A percentile compares a stretch with the other conserved stretches of the same genome.
Conservation (phyloP, 2,329 filamentous ascomycete species). For the Xylaria sp. region DNA sequence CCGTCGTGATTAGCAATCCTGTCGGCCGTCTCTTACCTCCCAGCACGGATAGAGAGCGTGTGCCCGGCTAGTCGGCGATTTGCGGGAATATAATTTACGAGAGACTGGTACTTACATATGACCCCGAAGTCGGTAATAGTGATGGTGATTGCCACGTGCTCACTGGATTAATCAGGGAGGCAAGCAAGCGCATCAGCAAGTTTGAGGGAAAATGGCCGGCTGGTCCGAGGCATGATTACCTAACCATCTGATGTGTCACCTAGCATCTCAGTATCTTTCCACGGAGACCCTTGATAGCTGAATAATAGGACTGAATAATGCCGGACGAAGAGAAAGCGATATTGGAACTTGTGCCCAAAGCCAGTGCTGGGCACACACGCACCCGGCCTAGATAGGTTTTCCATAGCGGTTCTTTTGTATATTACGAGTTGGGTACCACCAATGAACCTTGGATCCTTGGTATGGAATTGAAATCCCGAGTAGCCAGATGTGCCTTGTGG, state of each 20-base stretch:
- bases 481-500: constrained; percentile 1
- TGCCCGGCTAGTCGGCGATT: constrained; percentile 15
- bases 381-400: not conserved
- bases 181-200: not conserved
- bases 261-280: constrained; percentile 6
- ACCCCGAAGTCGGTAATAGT: constrained; percentile 2
- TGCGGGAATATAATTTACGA: constrained; percentile 14
- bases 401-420: not conserved
- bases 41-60: not conserved
- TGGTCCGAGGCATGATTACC: constrained; percentile 21
- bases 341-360: constrained; percentile 11
- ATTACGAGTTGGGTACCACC: constrained; percentile 3
- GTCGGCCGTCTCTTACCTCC: constrained; percentile 20
- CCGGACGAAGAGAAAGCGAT: not conserved
- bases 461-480: constrained; percentile 26
- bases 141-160: constrained; percentile 1
- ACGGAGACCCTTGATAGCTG: constrained; percentile 8
- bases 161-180: not conserved
- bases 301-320: not conserved
- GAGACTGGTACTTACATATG: too few species aligned
- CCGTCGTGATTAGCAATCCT: constrained; percentile 30
- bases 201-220: constrained; percentile 9
- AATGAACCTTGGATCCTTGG: not conserved
- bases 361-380: constrained; percentile 3
- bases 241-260: constrained; percentile 20